These are phyloP conservation scores for Sphaerulina populicola DNA, from an alignment of 2,329 filamentous ascomycete genomes.

Conservation along the genomic window DNA sequence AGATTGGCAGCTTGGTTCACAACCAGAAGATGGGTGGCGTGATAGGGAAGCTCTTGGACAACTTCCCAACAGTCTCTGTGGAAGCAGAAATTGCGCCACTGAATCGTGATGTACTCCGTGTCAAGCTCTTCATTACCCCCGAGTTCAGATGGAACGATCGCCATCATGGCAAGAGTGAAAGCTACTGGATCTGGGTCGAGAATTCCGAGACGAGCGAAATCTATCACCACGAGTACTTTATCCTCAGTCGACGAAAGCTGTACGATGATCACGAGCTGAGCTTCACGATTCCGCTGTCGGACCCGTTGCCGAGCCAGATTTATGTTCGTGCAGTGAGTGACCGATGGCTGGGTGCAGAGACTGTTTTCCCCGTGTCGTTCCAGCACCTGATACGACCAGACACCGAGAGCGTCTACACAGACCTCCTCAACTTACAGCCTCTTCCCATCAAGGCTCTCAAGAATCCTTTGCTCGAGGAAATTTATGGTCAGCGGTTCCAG, in stretches of 20 bases:
- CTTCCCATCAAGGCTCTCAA: constrained; percentile 79
- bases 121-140: constrained; percentile 74
- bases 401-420: constrained; percentile 94
- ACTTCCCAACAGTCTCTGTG: constrained; percentile 84
- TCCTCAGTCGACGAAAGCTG: constrained; percentile 79
- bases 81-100: constrained; percentile 92
- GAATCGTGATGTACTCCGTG: constrained; percentile 88
- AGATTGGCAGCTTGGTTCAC: constrained; percentile 85
- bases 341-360: constrained; percentile 93
- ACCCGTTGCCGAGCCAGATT: constrained; percentile 89
- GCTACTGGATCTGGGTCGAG: constrained; percentile 98
- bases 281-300: constrained; percentile 90
- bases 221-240: constrained; percentile 95
- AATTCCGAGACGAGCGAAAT: constrained; percentile 97
- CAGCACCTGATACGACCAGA: constrained; percentile 96
- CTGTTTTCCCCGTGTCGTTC: constrained; percentile 89
- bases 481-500: constrained; percentile 82
- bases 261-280: constrained; percentile 96
- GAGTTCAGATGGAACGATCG: constrained; percentile 94
- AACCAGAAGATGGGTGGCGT: constrained; percentile 80
- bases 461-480: constrained; percentile 75
- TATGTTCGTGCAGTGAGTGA: constrained; percentile 93
- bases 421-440: constrained; percentile 84
- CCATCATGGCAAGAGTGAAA: constrained; percentile 86
- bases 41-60: constrained; percentile 71